These are phyloP conservation scores for Codiaeum variegatum DNA, from an alignment of 441 rosid species.

Conservation along the genomic window DNA sequence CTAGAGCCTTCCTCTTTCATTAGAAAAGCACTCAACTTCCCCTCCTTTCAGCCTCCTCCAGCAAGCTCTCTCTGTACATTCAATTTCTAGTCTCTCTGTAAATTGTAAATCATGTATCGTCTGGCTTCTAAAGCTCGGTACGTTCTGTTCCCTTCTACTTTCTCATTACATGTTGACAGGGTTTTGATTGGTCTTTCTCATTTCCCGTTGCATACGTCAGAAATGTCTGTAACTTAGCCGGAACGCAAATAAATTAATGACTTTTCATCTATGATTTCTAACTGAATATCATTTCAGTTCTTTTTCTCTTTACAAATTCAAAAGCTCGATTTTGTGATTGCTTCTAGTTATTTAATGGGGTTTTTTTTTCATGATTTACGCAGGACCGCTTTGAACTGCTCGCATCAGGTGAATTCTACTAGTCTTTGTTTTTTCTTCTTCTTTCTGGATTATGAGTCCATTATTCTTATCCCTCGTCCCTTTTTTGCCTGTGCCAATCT, in stretches of 20 bases:
- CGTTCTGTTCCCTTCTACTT: neutral
- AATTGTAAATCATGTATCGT: constrained; percentile 54
- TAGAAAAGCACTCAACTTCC: constrained; percentile 22
- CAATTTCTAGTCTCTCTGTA: neutral
- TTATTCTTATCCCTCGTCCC: neutral
- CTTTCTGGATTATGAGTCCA: neutral
- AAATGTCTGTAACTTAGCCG: neutral
- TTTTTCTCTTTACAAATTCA: neutral
- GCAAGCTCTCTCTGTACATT: neutral
- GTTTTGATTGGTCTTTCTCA: neutral
- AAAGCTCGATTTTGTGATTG: neutral
- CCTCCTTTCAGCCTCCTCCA: neutral
- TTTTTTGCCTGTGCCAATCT: constrained; percentile 4
- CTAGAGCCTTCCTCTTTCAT: constrained; percentile 42
- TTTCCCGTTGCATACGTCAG: neutral
- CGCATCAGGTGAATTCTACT: constrained; percentile 41
- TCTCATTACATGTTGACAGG: neutral
- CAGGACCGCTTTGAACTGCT: constrained; percentile 51
- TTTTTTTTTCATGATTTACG: neutral
- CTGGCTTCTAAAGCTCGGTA: constrained; percentile 76
- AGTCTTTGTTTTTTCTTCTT: neutral
- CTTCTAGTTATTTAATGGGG: neutral
- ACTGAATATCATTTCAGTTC: neutral
- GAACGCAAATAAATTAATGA: neutral
- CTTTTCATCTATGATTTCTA: neutral